Conservation (phyloP, 805 yeast species). For the Pichia gijzeniarum region DNA sequence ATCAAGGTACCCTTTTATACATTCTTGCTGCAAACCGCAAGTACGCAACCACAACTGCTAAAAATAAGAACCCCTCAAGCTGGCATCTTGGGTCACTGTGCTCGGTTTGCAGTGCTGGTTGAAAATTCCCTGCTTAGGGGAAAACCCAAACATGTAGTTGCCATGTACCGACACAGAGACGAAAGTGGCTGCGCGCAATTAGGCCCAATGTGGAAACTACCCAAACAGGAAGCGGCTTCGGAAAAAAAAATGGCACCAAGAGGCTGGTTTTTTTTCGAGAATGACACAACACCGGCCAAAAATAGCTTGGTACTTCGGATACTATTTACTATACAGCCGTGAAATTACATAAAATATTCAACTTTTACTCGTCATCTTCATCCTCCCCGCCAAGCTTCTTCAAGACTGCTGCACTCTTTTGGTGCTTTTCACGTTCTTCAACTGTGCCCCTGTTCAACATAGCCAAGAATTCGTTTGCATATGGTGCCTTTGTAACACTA, state of each 20-base stretch:
- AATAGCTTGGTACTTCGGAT: too few species aligned
- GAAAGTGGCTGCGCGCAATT: background rate
- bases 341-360: too few species aligned
- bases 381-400: constrained; percentile 12
- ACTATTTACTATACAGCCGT: too few species aligned
- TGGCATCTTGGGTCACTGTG: background rate
- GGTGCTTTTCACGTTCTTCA: constrained; percentile 30
- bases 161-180: too few species aligned
- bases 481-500: constrained; percentile 52
- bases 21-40: background rate
- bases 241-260: background rate
- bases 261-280: background rate
- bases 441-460: constrained; percentile 34
- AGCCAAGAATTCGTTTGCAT: constrained; percentile 35
- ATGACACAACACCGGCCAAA: too few species aligned
- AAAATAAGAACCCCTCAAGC: too few species aligned
- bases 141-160: constrained; percentile 3
- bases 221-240: background rate
- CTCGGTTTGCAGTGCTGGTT: constrained; percentile 5
- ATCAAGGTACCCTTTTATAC: constrained; percentile 6
- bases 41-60: too few species aligned
- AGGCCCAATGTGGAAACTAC: constrained; percentile 1
- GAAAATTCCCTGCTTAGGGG: background rate
- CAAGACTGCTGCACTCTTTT: constrained; percentile 20
- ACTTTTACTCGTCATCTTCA: background rate